A percentile compares a stretch with the other conserved stretches of the same genome.
phyloP scores from a whole-genome alignment of 345 rosid species.

The Viola odorata region DNA sequence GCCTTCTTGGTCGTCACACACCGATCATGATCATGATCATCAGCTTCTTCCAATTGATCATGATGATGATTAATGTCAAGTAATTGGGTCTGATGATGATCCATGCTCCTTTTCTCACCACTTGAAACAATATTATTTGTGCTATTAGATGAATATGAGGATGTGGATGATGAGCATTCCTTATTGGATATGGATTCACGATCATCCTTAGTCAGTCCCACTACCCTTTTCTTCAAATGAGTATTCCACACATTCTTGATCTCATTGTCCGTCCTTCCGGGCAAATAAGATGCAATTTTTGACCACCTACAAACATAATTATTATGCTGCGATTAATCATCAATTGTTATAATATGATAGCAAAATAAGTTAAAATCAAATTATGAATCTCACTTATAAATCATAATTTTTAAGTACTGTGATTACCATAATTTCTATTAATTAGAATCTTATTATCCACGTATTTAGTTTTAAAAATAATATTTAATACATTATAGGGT shows the following conservation, averaged over 20 bases:
- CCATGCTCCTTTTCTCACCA: not conserved
- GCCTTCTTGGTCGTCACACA: slow-evolving; percentile 23
- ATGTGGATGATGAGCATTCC: slow-evolving; percentile 13
- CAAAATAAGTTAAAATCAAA: no score
- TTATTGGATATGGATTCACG: slow-evolving; percentile 10
- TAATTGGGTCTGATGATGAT: no score
- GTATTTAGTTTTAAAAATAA: no score
- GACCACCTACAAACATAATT: slow-evolving; percentile 63
- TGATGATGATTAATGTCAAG: no score
- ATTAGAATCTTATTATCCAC: no score
- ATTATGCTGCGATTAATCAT: not conserved
- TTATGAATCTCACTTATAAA: no score
- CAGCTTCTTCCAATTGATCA: not conserved
- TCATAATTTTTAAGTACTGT: no score
- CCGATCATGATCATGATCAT: slow-evolving; percentile 11
- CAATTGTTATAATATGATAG: no score
- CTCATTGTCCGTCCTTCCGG: slow-evolving; percentile 93
- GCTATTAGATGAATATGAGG: slow-evolving; percentile 36
- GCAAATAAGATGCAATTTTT: slow-evolving; percentile 66
- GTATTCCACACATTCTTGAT: slow-evolving; percentile 93
- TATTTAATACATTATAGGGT: no score
- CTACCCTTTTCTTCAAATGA: slow-evolving; percentile 56
- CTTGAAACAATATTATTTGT: slow-evolving; percentile 14
- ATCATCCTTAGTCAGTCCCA: slow-evolving; percentile 10
- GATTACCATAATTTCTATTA: no score